Base-by-base conservation (phyloP, 129 eudicot species). In the Centella asiatica region DNA sequence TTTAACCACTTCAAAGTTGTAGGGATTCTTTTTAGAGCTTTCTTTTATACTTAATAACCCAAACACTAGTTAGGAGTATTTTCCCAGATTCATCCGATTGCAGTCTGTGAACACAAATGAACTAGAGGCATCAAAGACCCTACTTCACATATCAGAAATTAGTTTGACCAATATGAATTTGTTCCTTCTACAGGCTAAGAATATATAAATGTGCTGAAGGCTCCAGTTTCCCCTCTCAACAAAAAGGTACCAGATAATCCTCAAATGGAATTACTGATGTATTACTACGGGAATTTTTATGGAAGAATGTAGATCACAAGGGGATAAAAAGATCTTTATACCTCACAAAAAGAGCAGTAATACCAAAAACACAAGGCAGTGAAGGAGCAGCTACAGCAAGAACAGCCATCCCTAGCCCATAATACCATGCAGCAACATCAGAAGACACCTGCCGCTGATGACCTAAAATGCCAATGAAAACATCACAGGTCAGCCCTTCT, bases 341-440 rank as follows among this genome's bases (percentile, higher is more conserved):
- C 98, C 95, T 90, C 62, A 76, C 23, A 78, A 90, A 90, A 53
- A 90, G 77, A 66, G 98, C 98, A 15, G 90, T 83, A 61, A 87
- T 74, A 29, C 98, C 95, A 17, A 90, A 72, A 49, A 90, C 19
- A 71, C 72, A 69, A 71, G 98, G 98, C 53, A 90, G 67, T 44
- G 95, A 51, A 62, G 94, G 95, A 51, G 78, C 74, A 24, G 81
- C 85, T 45, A 84, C 63, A 20, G 98, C 90, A 66, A 90, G 78
- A 58, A 83, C 75, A 23, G 79, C 94, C 94, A 87, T 77, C 59
- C 90, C 94, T 62, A 81, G 47, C 33, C 90, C 94, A 74, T 87
- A 90, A 76, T 84, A 82, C 72, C 89, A 84, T 19, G 77, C 46
- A 48, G 94, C 82, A 45, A 65, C 80, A 80, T 90, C 94, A 77